These are phyloP conservation scores for Chaetoceros tenuissimus DNA, from an alignment of 108 stramenopile species.

Conservation along the genomic window DNA sequence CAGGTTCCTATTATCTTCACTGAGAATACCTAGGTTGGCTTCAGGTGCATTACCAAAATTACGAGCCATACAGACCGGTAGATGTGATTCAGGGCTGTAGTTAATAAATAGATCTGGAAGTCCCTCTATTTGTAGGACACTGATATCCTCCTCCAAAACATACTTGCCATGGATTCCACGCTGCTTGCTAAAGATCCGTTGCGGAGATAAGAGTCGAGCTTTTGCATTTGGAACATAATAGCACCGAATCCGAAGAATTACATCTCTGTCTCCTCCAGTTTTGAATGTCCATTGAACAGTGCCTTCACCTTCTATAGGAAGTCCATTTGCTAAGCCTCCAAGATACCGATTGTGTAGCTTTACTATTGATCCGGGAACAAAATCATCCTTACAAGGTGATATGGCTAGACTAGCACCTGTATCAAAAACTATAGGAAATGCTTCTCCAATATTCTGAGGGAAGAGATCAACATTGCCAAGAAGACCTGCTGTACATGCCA, in stretches of 20 bases:
- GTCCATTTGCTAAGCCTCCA: conserved; percentile 10
- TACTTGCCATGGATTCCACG: not conserved
- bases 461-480: not conserved
- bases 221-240: conserved; percentile 15
- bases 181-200: conserved; percentile 3
- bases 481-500: not conserved
- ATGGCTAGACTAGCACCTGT: conserved; percentile 22
- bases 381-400: conserved; percentile 6
- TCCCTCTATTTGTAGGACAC: not conserved
- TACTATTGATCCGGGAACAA: conserved; percentile 9
- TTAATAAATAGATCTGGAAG: conserved; percentile 9
- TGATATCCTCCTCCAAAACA: not conserved
- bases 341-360: not conserved
- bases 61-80: conserved; percentile 13
- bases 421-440: conserved; percentile 20
- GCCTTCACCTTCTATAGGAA: conserved; percentile 6
- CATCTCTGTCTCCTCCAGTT: not conserved
- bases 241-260: not conserved
- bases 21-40: not conserved
- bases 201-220: conserved; percentile 11
- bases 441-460: not conserved
- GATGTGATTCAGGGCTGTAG: conserved; percentile 4
- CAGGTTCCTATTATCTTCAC: conserved; percentile 23
- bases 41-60: not conserved
- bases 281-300: conserved; percentile 6